Evolutionary conservation across 306 rosid species (phyloP), one percentile per base, ranked within the genome.

Genomic region (Trichosanthes cucumerina): DNA sequence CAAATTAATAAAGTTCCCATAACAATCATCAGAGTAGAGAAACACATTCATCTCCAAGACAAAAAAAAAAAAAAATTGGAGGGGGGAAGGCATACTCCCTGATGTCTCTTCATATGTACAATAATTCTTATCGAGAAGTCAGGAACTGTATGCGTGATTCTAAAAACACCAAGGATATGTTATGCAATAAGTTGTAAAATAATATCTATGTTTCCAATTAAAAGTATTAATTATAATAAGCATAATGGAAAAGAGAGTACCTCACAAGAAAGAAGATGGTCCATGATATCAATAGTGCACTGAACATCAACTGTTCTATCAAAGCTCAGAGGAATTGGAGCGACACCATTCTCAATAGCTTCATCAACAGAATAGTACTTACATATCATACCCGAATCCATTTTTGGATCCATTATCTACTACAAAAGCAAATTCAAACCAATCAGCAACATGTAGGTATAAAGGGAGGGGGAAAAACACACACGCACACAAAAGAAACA

Each of bases 351-450:
- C 88, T 92, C 97, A 79, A 95, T 87, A 70, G 98, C 98, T 84
- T 95, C 98, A 36, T 95, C 98, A 28, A 95, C 89, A 38, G 98
- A 95, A 85, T 90, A 95, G 84, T 91, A 88, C 81, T 84, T 89
- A 83, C 89, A 87, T 49, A 90, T 82, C 36, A 95, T 92, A 78
- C 98, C 98, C 0, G 98, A 88, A 80, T 95, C 98, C 98, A 95
- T 95, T 89, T 95, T 95, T n/a, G 98, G 98, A 84, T 95, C 98
- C 98, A 95, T 95, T 85, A 95, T 95, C 98, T 95, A 76, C 59
- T 69, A 87, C 59, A 59, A 77, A 80, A 18, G 78, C 31, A 56
- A 72, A 60, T 56, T 31, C 58, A 80, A 74, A 54, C 31, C 49
- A 78, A n/a, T 60, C 24, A 76, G 38, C 70, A 38, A 31, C 16